Base-by-base conservation (phyloP, 2,329 filamentous ascomycete genomes). In the Ophiostoma perfectum region DNA sequence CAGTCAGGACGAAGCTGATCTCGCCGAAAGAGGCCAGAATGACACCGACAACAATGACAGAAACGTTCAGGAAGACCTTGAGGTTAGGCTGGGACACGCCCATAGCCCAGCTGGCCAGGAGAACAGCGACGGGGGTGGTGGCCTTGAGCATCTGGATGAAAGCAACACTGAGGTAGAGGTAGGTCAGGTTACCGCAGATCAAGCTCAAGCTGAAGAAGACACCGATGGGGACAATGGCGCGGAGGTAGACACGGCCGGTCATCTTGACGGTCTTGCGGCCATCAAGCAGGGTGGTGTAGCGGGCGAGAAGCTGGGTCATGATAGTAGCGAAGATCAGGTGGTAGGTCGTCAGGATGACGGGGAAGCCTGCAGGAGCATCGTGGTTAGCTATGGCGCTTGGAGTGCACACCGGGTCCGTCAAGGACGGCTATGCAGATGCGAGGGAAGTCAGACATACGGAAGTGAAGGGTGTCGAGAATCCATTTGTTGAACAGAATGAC, bases 61-160 rank as follows among this genome's bases (percentile, higher is more conserved):
- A 95, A 71, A 99, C 93, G 77, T 99, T 99, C 77, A 91, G 86
- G 75, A 99, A 89, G 65, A 92, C 90, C 82, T 88, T 93, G 73
- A 95, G 78, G 81, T 93, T 96, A 67, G 92, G 91, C 71, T 91
- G 88, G 14, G 91, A 88, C 66, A 97, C 88, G 69, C 93, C 92
- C 75, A 98, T 88, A 67, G 84, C 83, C 94, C 95, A 98, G 73
- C 92, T 92, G 55, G 92, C 90, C 73, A 98, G 80, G 52, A 99
- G 87, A 66, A 98, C 93, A 67, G 93, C 93, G 70, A 98, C 93
- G 16, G 95, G 95, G 44, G 92, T 98, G 60, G 93, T 97, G 73
- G 95, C 95, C 90, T 98, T 98, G 79, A 98, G 88, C 94, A 98
- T 98, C 84, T 98, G 94, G 76, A 98, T 98, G 80, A 98, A 98